These are phyloP conservation scores for Malus asiatica DNA, from an alignment of 306 rosid genomes.

Conservation along the genomic window DNA sequence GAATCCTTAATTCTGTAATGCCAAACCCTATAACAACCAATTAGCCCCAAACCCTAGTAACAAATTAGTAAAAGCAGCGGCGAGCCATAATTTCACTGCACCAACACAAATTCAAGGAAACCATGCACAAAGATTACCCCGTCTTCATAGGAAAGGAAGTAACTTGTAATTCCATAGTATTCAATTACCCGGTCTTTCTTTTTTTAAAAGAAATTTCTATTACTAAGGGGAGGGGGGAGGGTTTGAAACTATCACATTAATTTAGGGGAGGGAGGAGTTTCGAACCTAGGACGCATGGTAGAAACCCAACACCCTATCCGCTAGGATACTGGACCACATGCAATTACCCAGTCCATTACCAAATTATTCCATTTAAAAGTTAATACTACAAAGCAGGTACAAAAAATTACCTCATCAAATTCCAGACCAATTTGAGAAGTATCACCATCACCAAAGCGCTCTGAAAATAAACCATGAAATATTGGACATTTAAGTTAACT, in stretches of 20 bases:
- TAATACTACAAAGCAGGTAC: slow-evolving; percentile 1
- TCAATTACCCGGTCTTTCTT: neutral
- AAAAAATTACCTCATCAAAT: slow-evolving; percentile 79
- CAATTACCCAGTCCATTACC: neutral
- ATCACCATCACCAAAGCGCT: slow-evolving; percentile 98
- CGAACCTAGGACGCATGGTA: no score
- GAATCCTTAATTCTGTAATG: neutral
- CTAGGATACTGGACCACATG: neutral
- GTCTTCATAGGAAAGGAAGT: neutral
- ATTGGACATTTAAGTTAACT: slow-evolving; percentile 2
- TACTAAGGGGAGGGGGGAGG: no score
- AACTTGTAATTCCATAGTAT: neutral
- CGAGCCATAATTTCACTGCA: neutral
- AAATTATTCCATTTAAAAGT: slow-evolving; percentile 1
- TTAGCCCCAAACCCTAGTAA: neutral
- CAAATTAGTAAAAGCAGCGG: neutral
- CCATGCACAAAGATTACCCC: neutral
- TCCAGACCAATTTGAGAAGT: slow-evolving; percentile 97
- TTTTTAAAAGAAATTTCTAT: no score
- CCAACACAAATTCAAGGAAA: neutral
- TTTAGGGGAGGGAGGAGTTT: no score
- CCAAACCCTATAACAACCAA: neutral
- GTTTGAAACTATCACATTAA: no score
- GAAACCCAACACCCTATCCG: no score
- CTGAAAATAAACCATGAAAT: slow-evolving; percentile 38